Percentiles rank a stretch among this genome's conserved stretches.
Conservation (phyloP, 345 rosid genomes). For the Jatropha curcas region DNA sequence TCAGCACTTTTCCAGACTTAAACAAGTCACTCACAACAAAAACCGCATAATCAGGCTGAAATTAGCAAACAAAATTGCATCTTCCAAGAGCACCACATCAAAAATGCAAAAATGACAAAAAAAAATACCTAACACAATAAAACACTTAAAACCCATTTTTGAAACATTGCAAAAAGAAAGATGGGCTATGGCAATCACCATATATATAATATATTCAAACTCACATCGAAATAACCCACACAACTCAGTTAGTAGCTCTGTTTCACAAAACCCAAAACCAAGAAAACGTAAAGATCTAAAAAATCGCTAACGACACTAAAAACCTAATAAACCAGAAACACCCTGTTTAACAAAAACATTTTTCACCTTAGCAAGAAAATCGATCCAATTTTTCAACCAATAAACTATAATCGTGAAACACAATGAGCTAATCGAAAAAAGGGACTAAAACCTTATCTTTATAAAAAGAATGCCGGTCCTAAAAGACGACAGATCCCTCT, state of each 20-base stretch:
- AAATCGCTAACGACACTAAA: background rate
- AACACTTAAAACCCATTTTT: no score
- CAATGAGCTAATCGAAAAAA: background rate
- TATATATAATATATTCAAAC: no score
- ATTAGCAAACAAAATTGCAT: background rate
- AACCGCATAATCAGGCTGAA: background rate
- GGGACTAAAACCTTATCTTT: background rate
- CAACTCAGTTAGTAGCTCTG: background rate
- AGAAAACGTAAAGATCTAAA: background rate
- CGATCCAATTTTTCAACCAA: slow-evolving; percentile 7
- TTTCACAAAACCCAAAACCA: background rate
- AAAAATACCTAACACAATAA: background rate
- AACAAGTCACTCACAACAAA: background rate
- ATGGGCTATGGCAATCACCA: no score
- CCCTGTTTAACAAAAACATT: background rate
- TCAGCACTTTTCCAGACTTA: background rate
- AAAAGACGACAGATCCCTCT: background rate
- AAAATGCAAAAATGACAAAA: background rate
- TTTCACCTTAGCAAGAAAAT: slow-evolving; percentile 2
- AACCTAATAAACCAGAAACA: background rate
- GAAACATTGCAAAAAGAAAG: background rate
- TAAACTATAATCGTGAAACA: background rate
- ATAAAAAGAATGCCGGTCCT: background rate
- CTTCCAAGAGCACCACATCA: background rate
- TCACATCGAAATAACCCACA: background rate